phyloP scores from a whole-genome alignment of 2,329 filamentous ascomycete species.

The Capronia coronata region DNA sequence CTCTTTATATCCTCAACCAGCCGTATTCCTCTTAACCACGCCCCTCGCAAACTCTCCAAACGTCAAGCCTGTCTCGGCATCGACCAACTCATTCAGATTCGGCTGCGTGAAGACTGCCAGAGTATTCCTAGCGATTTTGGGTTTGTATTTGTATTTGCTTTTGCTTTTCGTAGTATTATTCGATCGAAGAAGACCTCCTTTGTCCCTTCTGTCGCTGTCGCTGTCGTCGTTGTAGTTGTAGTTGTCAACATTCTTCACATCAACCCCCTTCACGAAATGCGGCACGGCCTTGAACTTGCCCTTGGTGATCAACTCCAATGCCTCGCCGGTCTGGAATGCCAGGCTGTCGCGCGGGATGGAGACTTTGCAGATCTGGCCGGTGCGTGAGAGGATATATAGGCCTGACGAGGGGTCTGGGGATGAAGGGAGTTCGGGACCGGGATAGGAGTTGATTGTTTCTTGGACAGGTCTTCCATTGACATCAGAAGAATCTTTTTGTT shows the following conservation, averaged over 20 bases:
- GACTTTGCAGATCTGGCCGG: constrained; percentile 78
- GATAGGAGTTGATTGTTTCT: not conserved
- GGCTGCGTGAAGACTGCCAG: constrained; percentile 96
- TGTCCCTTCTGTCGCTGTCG: no score
- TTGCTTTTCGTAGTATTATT: no score
- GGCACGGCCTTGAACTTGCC: constrained; percentile 90
- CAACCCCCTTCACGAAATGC: constrained; percentile 82
- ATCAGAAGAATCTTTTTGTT: no score
- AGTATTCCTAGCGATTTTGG: constrained; percentile 68
- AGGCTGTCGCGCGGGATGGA: constrained; percentile 85
- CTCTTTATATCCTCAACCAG: no score
- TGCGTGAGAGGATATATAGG: constrained; percentile 86
- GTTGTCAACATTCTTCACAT: constrained; percentile 42
- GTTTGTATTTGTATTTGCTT: not conserved
- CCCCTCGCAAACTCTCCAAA: constrained; percentile 72
- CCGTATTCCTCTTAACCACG: constrained; percentile 68
- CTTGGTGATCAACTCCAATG: constrained; percentile 81
- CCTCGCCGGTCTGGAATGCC: constrained; percentile 92
- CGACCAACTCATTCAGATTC: constrained; percentile 68
- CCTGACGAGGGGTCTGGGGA: constrained; percentile 81
- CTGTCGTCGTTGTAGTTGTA: not conserved
- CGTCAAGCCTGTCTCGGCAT: constrained; percentile 64
- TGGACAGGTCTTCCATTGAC: no score
- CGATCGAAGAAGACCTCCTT: no score
- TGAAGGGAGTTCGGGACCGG: constrained; percentile 54